Percentiles rank a stretch among this genome's conserved stretches.
Evolutionary conservation across 23 red algal species (phyloP).

Genomic region (Gracilaria gracilis): DNA sequence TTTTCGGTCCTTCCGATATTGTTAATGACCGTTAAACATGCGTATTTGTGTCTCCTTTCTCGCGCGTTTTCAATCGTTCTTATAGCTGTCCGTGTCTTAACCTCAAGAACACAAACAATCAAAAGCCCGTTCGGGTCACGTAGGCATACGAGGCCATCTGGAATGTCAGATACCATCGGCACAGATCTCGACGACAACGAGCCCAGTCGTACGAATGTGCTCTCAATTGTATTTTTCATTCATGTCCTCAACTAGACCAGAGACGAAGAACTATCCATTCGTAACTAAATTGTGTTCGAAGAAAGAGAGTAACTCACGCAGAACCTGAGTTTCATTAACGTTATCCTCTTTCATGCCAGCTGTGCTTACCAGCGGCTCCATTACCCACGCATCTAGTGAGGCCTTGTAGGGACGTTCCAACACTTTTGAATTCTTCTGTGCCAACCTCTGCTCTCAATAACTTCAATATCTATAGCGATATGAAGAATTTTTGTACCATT

Average conservation of each 20-base stretch:
- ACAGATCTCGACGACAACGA: neutral
- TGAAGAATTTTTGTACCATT: neutral
- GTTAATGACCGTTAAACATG: neutral
- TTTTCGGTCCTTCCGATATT: neutral
- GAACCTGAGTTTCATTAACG: neutral
- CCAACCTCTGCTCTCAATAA: neutral
- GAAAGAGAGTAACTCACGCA: constrained; percentile 18
- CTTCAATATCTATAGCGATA: neutral
- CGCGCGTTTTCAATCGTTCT: constrained; percentile 27
- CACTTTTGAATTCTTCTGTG: neutral
- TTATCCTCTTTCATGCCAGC: constrained; percentile 26
- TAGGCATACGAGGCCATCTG: constrained; percentile 25
- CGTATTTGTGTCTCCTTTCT: neutral
- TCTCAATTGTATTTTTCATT: neutral
- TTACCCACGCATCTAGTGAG: constrained; percentile 17
- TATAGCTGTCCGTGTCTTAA: constrained; percentile 49
- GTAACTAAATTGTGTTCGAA: neutral
- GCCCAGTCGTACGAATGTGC: neutral
- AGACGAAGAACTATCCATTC: neutral
- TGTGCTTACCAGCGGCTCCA: constrained; percentile 41
- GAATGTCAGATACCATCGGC: neutral
- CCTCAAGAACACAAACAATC: constrained; percentile 18
- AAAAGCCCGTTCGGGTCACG: neutral
- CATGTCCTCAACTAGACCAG: too few relatives aligned
- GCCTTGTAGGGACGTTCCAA: neutral